Conservation (phyloP, 2,329 filamentous ascomycete genomes). For the Hymenoscyphus occultus region DNA sequence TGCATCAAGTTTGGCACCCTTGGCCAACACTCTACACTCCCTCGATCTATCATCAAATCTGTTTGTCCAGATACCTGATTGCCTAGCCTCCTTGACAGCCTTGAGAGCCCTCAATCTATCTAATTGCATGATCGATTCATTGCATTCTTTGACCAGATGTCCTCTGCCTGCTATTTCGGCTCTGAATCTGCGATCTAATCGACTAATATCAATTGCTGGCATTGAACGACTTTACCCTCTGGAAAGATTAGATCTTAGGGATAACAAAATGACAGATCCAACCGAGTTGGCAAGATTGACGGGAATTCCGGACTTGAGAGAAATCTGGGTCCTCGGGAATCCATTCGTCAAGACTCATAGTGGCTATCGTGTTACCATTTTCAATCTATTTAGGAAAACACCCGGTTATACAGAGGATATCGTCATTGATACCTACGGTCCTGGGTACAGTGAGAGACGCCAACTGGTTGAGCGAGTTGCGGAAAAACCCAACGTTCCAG, state of each 20-base stretch:
- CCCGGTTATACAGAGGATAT: conserved; percentile 91
- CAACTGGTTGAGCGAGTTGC: conserved; percentile 78
- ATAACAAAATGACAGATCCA: conserved; percentile 88
- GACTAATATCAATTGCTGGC: conserved; percentile 81
- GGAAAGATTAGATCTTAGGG: conserved; percentile 85
- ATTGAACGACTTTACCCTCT: conserved; percentile 85
- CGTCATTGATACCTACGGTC: conserved; percentile 78
- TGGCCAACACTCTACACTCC: conserved; percentile 86
- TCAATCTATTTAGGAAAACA: conserved; percentile 90
- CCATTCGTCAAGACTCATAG: conserved; percentile 85
- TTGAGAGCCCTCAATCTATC: conserved; percentile 92
- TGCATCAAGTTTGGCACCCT: conserved; percentile 70
- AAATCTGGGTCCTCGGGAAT: conserved; percentile 91
- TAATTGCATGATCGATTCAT: conserved; percentile 94
- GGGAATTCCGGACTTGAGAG: conserved; percentile 83
- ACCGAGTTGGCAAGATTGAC: conserved; percentile 87
- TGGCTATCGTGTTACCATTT: conserved; percentile 83
- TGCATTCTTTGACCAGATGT: conserved; percentile 81
- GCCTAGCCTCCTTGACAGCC: conserved; percentile 77
- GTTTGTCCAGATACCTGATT: conserved; percentile 92
- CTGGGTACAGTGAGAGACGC: conserved; percentile 81
- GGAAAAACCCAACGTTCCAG: conserved; percentile 71
- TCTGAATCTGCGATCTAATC: conserved; percentile 85
- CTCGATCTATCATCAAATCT: conserved; percentile 90
- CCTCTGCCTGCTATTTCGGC: conserved; percentile 91